Base-by-base conservation (phyloP, 139 green algal genomes). In the Pedinophyceae sp. region DNA sequence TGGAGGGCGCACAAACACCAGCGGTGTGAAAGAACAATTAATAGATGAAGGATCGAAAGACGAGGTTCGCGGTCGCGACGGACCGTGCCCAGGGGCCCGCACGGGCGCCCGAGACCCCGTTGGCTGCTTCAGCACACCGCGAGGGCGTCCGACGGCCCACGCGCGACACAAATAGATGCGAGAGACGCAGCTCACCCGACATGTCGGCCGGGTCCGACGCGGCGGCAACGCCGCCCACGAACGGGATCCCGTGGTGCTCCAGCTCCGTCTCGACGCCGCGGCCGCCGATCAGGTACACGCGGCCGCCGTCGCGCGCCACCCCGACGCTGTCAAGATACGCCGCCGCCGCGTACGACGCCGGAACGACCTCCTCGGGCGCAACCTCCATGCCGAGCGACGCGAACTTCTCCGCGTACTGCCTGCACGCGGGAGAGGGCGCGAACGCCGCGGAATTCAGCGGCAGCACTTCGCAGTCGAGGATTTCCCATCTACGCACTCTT, bases 291-390 rank as follows among this genome's bases (percentile, higher is more conserved):
- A 79, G 45, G 30, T 79, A 63, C 27, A 66, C 72, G 39, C 61
- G 61, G 52, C 63, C 61, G 25, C 50, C 48, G 6, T 50, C 2
- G n/a, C 39, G 49, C 34, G 13, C 13, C 34, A 84, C 79, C 50
- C 62, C 60, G 3, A 70, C 65, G 55, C 50, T 68, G 2, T 38
- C 2, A 18, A 86, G 65, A 65, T 84, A 86, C 16, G 73, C 71
- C 4, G 73, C 78, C 16, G 75, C 78, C 16, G 69, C 64, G 46
- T 78, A 86, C 1, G 70, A 80, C 1, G 66, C 60, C 5, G 69
- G 66, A 20, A 86, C 62, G 60, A 78, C 69, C 69, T 80, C 73
- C 24, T 69, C 40, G 2, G 64, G 39, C 2, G 58, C 48, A 2
- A 67, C 76, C 39, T 79, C 30, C 19, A 84, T 69, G 26, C 70